These are phyloP conservation scores for Boletus patriciae DNA, from an alignment of 768 basidiomycete genomes.

Conservation along the genomic window DNA sequence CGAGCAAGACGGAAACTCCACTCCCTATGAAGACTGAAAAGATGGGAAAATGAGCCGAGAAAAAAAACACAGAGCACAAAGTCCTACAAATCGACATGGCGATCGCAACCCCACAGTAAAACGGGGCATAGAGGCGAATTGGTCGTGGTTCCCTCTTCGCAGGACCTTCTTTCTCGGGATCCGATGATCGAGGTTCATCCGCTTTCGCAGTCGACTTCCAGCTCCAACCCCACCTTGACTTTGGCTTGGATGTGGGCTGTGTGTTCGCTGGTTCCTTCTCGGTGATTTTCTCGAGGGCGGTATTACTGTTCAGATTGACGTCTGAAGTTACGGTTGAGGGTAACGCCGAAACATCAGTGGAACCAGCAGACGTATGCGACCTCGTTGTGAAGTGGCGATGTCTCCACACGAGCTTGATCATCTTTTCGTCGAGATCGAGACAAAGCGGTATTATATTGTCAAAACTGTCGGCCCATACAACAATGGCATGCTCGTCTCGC, in stretches of 20 bases:
- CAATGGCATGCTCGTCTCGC: slow-evolving; percentile 79
- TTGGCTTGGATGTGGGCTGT: background rate
- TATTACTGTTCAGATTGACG: slow-evolving; percentile 51
- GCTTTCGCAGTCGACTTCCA: slow-evolving; percentile 43
- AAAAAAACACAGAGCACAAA: slow-evolving; percentile 1
- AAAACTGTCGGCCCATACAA: slow-evolving; percentile 83
- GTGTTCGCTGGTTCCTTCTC: slow-evolving; percentile 11
- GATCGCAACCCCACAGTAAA: slow-evolving; percentile 67
- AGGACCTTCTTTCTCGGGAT: slow-evolving; percentile 53
- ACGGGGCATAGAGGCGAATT: slow-evolving; percentile 65
- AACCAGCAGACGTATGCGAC: slow-evolving; percentile 19
- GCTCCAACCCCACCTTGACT: slow-evolving; percentile 37
- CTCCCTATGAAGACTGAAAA: slow-evolving; percentile 69
- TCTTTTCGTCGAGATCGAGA: slow-evolving; percentile 69
- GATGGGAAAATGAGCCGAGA: background rate
- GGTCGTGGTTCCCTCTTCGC: slow-evolving; percentile 39
- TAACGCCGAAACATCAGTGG: slow-evolving; percentile 38
- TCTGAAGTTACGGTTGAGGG: slow-evolving; percentile 53
- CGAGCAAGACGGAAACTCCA: slow-evolving; percentile 57
- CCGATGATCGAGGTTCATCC: slow-evolving; percentile 11
- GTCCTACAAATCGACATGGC: slow-evolving; percentile 62
- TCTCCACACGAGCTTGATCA: slow-evolving; percentile 81
- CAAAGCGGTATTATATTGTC: slow-evolving; percentile 74
- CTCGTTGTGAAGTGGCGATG: slow-evolving; percentile 33
- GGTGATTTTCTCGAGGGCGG: slow-evolving; percentile 19